Base-by-base conservation (phyloP, 495 filamentous ascomycete species). In the Parachaetomium inaequale region DNA sequence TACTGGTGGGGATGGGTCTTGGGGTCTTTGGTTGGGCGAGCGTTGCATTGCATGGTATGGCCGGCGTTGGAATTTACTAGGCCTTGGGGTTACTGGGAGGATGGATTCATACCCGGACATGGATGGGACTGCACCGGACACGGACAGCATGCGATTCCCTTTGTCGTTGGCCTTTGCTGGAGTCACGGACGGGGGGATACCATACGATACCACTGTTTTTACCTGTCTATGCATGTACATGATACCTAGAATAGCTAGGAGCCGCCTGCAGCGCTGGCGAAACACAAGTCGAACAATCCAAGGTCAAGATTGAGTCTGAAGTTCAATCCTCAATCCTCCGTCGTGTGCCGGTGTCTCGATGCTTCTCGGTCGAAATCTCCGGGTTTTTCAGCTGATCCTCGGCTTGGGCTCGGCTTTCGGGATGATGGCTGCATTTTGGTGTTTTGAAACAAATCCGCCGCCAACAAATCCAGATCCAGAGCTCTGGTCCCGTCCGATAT, bases 131-230 rank as follows among this genome's bases (percentile, higher is more conserved):
- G 14, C 12, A 10, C 3, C 36, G 36, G 4, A 34, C 21, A 38
- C 19, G 32, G 52, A 26, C 52, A n/a, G 53, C 10, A 28, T 26
- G 10, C 42, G 42, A 40, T 55, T 38, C 28, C 52, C 52, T 55
- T 17, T 38, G 52, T 55, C n/a, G 12, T 36, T 38, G 19, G 53
- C 53, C 43, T 56, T 46, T 57, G 11, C 38, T 32, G 55, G 55
- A 57, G 55, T 57, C 26, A 31, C 11, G 53, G 53, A 43, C 4
- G 34, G 51, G 32, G 23, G 55, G 17, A 57, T 57, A 57, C 38
- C 46, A 6, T 12, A 31, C n/a, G 55, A 57, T 57, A 57, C 55
- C 55, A 45, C 28, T 28, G 26, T 19, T 38, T 26, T 23, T 25
- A 21, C 29, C 38, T 31, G n/a, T 19, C 42, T 29, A 46, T 19